phyloP scores from a whole-genome alignment of 345 rosid genomes.

The Salix dunnii region DNA sequence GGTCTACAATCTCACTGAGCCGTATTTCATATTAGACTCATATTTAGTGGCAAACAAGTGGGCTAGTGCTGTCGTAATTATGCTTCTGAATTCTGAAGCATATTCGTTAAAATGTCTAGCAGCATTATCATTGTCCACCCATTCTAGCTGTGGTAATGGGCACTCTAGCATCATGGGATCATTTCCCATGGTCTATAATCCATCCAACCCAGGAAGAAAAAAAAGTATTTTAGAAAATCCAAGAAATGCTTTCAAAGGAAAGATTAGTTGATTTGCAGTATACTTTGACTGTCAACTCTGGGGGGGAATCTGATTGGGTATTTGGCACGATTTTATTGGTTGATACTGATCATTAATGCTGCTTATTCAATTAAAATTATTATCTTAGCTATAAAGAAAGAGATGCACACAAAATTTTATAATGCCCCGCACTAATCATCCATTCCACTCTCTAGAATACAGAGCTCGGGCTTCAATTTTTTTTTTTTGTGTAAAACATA shows the following conservation, averaged over 20 bases:
- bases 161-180: not conserved
- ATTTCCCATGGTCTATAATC: not conserved
- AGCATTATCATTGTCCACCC: not conserved
- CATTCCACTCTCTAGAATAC: no score
- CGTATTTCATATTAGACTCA: not conserved
- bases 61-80: not conserved
- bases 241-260: not conserved
- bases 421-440: no score
- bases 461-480: no score
- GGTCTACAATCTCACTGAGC: not conserved
- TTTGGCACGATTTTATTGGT: not conserved
- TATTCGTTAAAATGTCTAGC: not conserved
- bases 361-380: no score
- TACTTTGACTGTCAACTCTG: not conserved
- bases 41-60: not conserved
- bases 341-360: no score
- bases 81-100: not conserved
- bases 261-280: not conserved
- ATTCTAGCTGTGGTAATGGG: not conserved
- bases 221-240: not conserved
- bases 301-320: not conserved
- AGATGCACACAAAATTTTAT: no score
- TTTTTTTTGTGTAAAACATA: no score
- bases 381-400: no score
- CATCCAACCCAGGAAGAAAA: not conserved